Evolutionary conservation across 139 green algal genomes (phyloP), one percentile per base, ranked within the genome.

Genomic region (Volvox africanus): DNA sequence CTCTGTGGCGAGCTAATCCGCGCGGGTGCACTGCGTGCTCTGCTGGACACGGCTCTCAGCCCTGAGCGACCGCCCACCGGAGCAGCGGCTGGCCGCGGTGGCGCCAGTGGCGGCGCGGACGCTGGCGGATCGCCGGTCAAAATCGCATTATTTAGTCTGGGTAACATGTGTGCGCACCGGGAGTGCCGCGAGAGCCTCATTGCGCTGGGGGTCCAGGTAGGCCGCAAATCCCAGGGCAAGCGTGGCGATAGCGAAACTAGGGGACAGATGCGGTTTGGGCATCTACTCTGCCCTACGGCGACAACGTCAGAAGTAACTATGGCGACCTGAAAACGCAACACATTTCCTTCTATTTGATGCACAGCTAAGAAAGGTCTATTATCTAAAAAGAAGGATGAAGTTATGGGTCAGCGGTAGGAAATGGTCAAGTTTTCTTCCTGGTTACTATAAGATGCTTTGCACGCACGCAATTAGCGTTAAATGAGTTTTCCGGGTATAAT

Each of bases 111-210:
- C 76, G 88, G 87, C 32, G 87, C 68, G 16, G 92, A 84, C 17
- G 93, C 94, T 24, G 79, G 87, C 81, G 93, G 93, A 35, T 95
- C 88, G 1, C 96, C 96, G 2, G 91, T 98, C 26, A 97, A 97
- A 85, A 98, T 99, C 67, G 97, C 98, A 9, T 94, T 99, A 30
- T 99, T 99, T 92, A 88, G 94, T 1, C 92, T 99, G 50, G 98
- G 97, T 71, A 99, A 98, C 93, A 97, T 98, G 95, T 96, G 94
- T 76, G 94, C 92, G 32, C 91, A 95, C 84, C 86, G 86, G 73
- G 86, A 90, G 50, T 90, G 86, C 75, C 14, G 75, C 22, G 86
- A 90, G 86, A 84, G 55, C 55, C 86, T 90, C 36, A 80, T 90
- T 32, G 86, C 75, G 86, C 75, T 90, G 73, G 73, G 73, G 0